Base-by-base conservation (phyloP, 257 asterid genomes). In the Capsicum baccatum region DNA sequence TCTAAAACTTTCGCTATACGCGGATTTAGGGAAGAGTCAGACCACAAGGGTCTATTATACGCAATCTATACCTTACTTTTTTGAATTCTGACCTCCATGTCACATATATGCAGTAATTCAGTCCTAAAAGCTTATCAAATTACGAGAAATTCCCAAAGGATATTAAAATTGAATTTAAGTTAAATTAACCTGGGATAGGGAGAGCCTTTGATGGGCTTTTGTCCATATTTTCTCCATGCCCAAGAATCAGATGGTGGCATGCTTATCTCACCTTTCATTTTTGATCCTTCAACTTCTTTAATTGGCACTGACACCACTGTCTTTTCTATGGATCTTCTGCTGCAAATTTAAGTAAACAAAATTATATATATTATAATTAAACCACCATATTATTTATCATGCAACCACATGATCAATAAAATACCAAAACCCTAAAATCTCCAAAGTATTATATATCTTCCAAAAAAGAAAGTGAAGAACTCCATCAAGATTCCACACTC, bases 211-310 rank as follows among this genome's bases (percentile, higher is more conserved):
- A 95, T 94, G 79, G 98, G 98, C 85, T 95, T 95, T 80, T 95
- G 98, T 74, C 98, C 98, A 86, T 95, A 94, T 87, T 96, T 96
- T 63, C 99, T 90, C 99, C 99, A 96, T 56, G 98, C 95, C 98
- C 99, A 96, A 59, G 98, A 92, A 93, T 96, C 99, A 9, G 93
- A 92, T 82, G 98, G 99, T 12, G 99, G 99, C 86, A 97, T 84
- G 16, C 92, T 93, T 88, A 92, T 91, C 85, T 94, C 99, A 13
- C 93, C 93, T 88, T 93, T 96, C 88, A 89, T 74, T 66, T 95
- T 85, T 14, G 92, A 83, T 13, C 98, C 98, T 42, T 93, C 98
- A 5, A 83, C 87, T 85, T 94, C 98, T 83, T 86, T 92, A 81
- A 96, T 90, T 14, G 98, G 93, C 86, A 96, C 93, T 3, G 94